Percentiles rank a stretch among this genome's conserved stretches.
phyloP scores from a whole-genome alignment of 2,329 filamentous ascomycete species.

The Beauveria brongniartii region DNA sequence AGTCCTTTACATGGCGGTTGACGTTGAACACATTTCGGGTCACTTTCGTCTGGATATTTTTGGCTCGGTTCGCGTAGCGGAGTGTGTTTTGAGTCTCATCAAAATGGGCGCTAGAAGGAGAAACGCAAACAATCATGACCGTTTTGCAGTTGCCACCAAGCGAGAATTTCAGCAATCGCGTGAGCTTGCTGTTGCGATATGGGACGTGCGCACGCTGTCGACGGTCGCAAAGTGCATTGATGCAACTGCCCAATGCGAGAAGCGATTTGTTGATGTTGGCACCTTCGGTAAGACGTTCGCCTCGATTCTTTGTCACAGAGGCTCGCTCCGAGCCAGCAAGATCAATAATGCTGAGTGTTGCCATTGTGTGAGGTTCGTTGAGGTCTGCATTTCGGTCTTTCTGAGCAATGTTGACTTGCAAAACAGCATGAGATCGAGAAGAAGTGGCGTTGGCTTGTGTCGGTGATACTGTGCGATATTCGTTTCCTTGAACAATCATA shows the following conservation, averaged over 20 bases:
- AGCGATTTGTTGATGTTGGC: slow-evolving; percentile 99
- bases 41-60: slow-evolving; percentile 99
- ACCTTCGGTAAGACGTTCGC: slow-evolving; percentile 82
- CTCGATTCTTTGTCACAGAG: slow-evolving; percentile 92
- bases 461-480: slow-evolving; percentile 89
- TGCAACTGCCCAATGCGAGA: slow-evolving; percentile 88
- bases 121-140: slow-evolving; percentile 99
- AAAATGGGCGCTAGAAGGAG: slow-evolving; percentile 91
- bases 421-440: slow-evolving; percentile 90
- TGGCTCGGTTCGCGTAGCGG: slow-evolving; percentile 92
- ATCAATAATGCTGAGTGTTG: slow-evolving; percentile 96
- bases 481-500: slow-evolving; percentile 93
- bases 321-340: slow-evolving; percentile 92
- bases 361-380: slow-evolving; percentile 95
- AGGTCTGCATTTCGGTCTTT: slow-evolving; percentile 89
- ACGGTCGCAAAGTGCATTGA: slow-evolving; percentile 93
- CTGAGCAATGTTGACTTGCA: slow-evolving; percentile 93
- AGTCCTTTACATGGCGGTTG: slow-evolving; percentile 98
- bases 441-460: slow-evolving; percentile 97
- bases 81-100: slow-evolving; percentile 98
- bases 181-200: slow-evolving; percentile 96
- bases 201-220: slow-evolving; percentile 89
- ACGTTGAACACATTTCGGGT: slow-evolving; percentile 99
- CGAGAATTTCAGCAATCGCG: slow-evolving; percentile 90
- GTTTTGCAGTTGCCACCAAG: slow-evolving; percentile 97